phyloP scores from a whole-genome alignment of 1,139 yeast genomes.

The Yamadazyma friedrichii region DNA sequence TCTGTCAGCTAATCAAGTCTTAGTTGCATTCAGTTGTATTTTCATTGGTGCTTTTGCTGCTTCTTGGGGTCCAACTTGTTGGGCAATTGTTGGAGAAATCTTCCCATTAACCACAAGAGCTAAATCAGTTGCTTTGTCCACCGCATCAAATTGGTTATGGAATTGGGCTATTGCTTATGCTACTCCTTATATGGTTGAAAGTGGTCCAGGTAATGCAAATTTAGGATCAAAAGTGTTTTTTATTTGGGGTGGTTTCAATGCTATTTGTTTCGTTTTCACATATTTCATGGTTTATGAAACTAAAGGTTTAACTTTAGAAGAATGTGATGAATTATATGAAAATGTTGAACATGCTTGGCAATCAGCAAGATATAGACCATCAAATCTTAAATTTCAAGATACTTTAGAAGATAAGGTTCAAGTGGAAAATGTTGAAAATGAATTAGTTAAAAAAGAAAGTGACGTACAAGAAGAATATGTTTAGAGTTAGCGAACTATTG shows the following conservation, averaged over 20 bases:
- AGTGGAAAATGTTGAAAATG: conserved; percentile 4
- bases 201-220: conserved; percentile 59
- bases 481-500: neutral
- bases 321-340: conserved; percentile 40
- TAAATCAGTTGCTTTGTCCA: conserved; percentile 63
- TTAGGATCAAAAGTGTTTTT: conserved; percentile 67
- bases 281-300: conserved; percentile 27
- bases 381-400: conserved; percentile 29
- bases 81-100: conserved; percentile 70
- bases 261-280: conserved; percentile 45
- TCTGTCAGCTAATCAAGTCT: conserved; percentile 49
- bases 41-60: conserved; percentile 69
- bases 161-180: conserved; percentile 69
- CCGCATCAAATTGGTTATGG: conserved; percentile 72
- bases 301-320: conserved; percentile 25
- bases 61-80: conserved; percentile 73
- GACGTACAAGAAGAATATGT: conserved; percentile 2
- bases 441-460: neutral
- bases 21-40: conserved; percentile 62
- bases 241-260: conserved; percentile 58
- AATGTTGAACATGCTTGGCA: conserved; percentile 33
- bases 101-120: conserved; percentile 67
- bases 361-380: conserved; percentile 28
- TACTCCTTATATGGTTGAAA: conserved; percentile 66
- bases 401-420: conserved; percentile 5